Evolutionary conservation across 139 green algal species (phyloP).

Genomic region (Pedinophyceae sp.): DNA sequence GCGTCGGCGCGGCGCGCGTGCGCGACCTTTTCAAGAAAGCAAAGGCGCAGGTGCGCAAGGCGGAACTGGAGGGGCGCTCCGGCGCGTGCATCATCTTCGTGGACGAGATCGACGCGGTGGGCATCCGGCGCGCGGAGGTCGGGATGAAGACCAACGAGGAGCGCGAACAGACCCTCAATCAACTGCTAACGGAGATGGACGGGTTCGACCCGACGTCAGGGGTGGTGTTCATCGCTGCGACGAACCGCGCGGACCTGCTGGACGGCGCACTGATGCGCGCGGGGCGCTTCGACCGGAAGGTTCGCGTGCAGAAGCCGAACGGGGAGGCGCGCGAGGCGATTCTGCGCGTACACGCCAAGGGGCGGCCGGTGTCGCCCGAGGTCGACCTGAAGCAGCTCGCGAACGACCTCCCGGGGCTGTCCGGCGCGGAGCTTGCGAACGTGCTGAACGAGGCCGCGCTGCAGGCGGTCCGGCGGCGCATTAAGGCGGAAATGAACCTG

Average conservation of each 20-base stretch:
- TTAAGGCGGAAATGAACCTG: no score
- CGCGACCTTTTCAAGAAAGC: slow-evolving; percentile 92
- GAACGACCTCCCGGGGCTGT: slow-evolving; percentile 72
- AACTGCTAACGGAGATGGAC: slow-evolving; percentile 96
- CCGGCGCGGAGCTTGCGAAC: slow-evolving; percentile 84
- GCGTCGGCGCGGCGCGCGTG: slow-evolving; percentile 84
- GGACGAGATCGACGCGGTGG: slow-evolving; percentile 94
- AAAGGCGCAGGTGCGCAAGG: slow-evolving; percentile 27
- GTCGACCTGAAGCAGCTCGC: slow-evolving; percentile 82
- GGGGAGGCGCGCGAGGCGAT: slow-evolving; percentile 42
- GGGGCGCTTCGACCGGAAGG: slow-evolving; percentile 87
- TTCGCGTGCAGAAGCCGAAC: slow-evolving; percentile 36
- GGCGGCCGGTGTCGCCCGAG: slow-evolving; percentile 30
- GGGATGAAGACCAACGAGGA: slow-evolving; percentile 18
- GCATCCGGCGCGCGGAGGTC: slow-evolving; percentile 51
- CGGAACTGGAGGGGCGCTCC: slow-evolving; percentile 11
- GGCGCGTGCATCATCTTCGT: slow-evolving; percentile 95
- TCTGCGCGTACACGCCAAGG: slow-evolving; percentile 40
- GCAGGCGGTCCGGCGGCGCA: slow-evolving; percentile 35
- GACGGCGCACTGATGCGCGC: slow-evolving; percentile 72
- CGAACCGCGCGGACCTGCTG: slow-evolving; percentile 72
- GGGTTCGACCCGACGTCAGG: slow-evolving; percentile 84
- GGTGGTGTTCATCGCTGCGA: slow-evolving; percentile 93
- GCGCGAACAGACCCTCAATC: slow-evolving; percentile 90
- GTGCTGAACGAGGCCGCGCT: slow-evolving; percentile 89